Conservation (phyloP, 75 land plant genomes). For the Picea glauca region DNA sequence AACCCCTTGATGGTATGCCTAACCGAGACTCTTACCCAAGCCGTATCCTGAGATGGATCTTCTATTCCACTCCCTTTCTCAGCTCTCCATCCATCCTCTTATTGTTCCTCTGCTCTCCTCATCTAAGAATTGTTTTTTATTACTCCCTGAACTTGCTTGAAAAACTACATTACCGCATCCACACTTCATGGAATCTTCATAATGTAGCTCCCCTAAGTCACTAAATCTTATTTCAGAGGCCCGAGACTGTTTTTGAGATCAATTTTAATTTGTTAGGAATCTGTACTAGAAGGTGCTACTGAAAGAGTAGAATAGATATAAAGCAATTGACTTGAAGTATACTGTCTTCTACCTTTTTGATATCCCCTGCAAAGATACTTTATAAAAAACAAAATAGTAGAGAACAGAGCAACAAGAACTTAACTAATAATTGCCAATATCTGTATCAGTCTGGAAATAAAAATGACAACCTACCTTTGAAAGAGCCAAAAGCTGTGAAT, state of each 20-base stretch:
- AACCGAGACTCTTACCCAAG: neutral
- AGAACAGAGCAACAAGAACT: neutral
- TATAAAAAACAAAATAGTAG: neutral
- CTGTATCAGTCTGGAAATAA: neutral
- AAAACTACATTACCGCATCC: neutral
- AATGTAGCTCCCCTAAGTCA: neutral
- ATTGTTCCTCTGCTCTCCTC: neutral
- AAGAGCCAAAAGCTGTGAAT: slow-evolving; percentile 89
- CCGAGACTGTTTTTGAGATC: neutral
- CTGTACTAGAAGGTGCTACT: neutral
- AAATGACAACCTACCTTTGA: slow-evolving; percentile 61
- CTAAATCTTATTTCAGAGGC: neutral
- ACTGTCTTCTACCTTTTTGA: neutral
- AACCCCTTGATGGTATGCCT: neutral
- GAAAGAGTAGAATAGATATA: neutral
- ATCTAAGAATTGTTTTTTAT: neutral
- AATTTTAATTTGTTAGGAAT: neutral
- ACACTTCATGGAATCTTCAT: neutral
- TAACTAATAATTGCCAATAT: neutral
- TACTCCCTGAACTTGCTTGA: neutral
- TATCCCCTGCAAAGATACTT: neutral
- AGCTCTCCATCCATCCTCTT: neutral
- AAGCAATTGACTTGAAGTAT: neutral
- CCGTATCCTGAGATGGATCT: neutral
- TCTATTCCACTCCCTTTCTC: neutral